Conservation (phyloP, 768 basidiomycete species). For the Kwoniella dejecticola region DNA sequence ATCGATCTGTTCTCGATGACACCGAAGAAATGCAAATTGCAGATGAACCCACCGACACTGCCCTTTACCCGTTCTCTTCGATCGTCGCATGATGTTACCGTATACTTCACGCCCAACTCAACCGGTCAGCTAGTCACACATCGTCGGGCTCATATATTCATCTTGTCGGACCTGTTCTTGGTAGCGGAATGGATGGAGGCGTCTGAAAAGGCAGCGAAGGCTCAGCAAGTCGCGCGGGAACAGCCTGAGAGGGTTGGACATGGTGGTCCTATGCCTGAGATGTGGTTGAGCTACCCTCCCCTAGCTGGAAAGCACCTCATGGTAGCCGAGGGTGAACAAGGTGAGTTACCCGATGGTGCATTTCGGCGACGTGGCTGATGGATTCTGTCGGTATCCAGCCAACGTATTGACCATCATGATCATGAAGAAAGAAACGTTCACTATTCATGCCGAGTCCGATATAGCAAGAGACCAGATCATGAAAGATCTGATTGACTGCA, state of each 20-base stretch:
- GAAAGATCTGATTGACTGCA: conserved; percentile 75
- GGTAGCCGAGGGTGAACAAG: conserved; percentile 64
- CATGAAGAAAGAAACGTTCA: conserved; percentile 82
- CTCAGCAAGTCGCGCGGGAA: conserved; percentile 42
- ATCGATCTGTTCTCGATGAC: conserved; percentile 95
- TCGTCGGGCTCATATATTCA: conserved; percentile 74
- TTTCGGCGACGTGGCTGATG: conserved; percentile 11
- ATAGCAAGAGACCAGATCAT: conserved; percentile 67
- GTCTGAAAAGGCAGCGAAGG: conserved; percentile 61
- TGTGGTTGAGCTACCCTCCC: conserved; percentile 93
- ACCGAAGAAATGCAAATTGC: conserved; percentile 86
- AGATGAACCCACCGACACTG: conserved; percentile 79
- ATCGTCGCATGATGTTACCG: conserved; percentile 68
- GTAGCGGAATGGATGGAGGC: conserved; percentile 80
- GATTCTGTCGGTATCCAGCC: conserved; percentile 58
- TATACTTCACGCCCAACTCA: conserved; percentile 75
- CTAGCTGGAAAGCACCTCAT: conserved; percentile 89
- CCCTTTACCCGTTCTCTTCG: conserved; percentile 77
- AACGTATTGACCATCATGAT: conserved; percentile 74
- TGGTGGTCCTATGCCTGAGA: conserved; percentile 66
- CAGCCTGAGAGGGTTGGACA: conserved; percentile 59
- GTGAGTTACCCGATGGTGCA: conserved; percentile 24
- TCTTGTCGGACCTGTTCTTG: conserved; percentile 90
- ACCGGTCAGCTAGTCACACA: conserved; percentile 74
- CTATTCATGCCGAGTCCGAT: conserved; percentile 65